phyloP scores from a whole-genome alignment of 2,329 filamentous ascomycete species.

The Neonectria hederae region DNA sequence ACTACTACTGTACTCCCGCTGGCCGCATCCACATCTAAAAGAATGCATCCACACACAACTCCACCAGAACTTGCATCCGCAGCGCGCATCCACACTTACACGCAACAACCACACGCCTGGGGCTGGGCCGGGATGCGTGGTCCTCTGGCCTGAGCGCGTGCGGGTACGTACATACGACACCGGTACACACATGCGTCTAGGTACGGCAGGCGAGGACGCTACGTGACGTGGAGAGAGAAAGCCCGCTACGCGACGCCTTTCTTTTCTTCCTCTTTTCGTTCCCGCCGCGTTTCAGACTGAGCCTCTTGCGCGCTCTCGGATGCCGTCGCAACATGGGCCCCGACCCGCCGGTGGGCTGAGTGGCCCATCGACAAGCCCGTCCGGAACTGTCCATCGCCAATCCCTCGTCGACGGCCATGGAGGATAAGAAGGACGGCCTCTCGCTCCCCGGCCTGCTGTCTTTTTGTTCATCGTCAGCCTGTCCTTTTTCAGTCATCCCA shows the following conservation, averaged over 20 bases:
- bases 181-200: slow-evolving; percentile 1
- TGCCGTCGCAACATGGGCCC: slow-evolving; percentile 18
- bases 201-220: slow-evolving; percentile 1
- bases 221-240: slow-evolving; percentile 25
- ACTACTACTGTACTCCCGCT: not conserved
- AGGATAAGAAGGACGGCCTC: slow-evolving; percentile 45
- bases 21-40: not conserved
- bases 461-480: slow-evolving; percentile 36
- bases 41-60: not conserved
- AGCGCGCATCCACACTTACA: not conserved
- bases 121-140: not conserved
- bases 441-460: slow-evolving; percentile 36
- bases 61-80: not conserved
- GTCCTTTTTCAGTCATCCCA: slow-evolving; percentile 40
- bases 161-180: slow-evolving; percentile 15
- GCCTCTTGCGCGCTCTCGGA: slow-evolving; percentile 29
- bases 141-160: slow-evolving; percentile 9
- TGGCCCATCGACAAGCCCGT: slow-evolving; percentile 16
- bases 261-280: not conserved
- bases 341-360: slow-evolving; percentile 25
- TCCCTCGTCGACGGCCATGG: slow-evolving; percentile 27
- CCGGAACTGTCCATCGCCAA: slow-evolving; percentile 35
- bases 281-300: slow-evolving; percentile 33
- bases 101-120: not conserved
- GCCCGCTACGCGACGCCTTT: not conserved